These are phyloP conservation scores for Epichloe baconii DNA, from an alignment of 2,329 filamentous ascomycete species.

Conservation along the genomic window DNA sequence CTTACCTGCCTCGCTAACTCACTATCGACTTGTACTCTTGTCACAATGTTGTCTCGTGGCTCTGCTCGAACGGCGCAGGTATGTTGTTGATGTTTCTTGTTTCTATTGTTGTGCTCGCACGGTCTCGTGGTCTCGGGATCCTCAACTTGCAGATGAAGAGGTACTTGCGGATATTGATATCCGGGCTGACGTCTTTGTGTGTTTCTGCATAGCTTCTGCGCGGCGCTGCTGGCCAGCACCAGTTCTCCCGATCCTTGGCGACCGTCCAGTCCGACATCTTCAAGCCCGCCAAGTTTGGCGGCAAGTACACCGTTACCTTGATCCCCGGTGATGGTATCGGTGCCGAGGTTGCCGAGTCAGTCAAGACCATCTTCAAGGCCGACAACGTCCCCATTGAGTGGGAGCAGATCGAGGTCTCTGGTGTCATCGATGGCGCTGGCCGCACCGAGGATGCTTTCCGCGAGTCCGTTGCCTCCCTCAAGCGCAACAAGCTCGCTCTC, in stretches of 20 bases:
- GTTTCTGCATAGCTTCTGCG: slow-evolving; percentile 33
- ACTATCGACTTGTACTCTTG: not conserved
- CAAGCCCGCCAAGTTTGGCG: slow-evolving; percentile 97
- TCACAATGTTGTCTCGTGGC: slow-evolving; percentile 46
- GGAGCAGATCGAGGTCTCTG: slow-evolving; percentile 95
- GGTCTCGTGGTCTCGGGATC: not conserved
- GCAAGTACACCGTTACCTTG: slow-evolving; percentile 97
- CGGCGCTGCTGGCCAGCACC: slow-evolving; percentile 32
- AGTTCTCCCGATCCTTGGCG: slow-evolving; percentile 49
- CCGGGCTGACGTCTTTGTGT: not conserved
- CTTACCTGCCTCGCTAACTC: not conserved
- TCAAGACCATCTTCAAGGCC: slow-evolving; percentile 99
- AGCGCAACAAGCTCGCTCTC: slow-evolving; percentile 96
- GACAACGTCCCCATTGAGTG: slow-evolving; percentile 98
- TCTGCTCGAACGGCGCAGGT: slow-evolving; percentile 45
- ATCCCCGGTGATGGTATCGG: slow-evolving; percentile 99
- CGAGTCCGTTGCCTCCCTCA: slow-evolving; percentile 87
- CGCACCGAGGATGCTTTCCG: slow-evolving; percentile 91
- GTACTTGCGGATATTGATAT: too few species aligned
- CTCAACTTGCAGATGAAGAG: not conserved
- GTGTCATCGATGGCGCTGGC: slow-evolving; percentile 66
- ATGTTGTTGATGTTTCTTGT: slow-evolving; percentile 17
- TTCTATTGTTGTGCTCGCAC: not conserved
- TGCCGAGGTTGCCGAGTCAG: slow-evolving; percentile 91
- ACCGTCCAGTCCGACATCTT: slow-evolving; percentile 92